Conservation (phyloP, 176 grass and related monocot species). For the Avena sativa region DNA sequence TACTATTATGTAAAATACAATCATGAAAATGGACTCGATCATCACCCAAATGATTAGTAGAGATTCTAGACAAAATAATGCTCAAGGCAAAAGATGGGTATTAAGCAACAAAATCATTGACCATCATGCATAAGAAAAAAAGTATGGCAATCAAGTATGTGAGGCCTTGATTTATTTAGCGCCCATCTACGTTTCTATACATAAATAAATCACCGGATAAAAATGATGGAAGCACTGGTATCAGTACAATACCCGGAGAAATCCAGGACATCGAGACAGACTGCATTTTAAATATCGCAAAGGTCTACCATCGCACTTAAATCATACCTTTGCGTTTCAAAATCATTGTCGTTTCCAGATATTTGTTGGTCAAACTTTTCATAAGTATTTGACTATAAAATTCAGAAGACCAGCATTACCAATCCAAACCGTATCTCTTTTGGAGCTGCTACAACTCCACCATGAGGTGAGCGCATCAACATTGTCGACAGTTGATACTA, state of each 20-base stretch:
- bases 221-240: background rate
- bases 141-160: background rate
- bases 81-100: background rate
- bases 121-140: background rate
- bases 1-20: background rate
- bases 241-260: background rate
- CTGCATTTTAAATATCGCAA: background rate
- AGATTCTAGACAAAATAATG: background rate
- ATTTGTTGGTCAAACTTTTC: background rate
- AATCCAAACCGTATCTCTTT: background rate
- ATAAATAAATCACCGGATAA: background rate
- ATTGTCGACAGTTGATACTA: background rate
- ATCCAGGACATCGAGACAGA: background rate
- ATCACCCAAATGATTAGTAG: background rate
- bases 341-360: background rate
- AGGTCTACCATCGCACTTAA: background rate
- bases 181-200: too few relatives aligned
- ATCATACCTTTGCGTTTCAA: background rate
- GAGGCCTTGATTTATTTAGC: too few relatives aligned
- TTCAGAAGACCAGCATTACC: background rate
- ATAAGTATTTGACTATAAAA: background rate
- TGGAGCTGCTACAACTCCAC: background rate
- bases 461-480: background rate
- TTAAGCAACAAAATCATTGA: conserved; percentile 38
- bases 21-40: background rate